Evolutionary conservation across 176 grass and related monocot species (phyloP), one percentile per base, ranked within the genome.

Genomic region (Carex littledalei): DNA sequence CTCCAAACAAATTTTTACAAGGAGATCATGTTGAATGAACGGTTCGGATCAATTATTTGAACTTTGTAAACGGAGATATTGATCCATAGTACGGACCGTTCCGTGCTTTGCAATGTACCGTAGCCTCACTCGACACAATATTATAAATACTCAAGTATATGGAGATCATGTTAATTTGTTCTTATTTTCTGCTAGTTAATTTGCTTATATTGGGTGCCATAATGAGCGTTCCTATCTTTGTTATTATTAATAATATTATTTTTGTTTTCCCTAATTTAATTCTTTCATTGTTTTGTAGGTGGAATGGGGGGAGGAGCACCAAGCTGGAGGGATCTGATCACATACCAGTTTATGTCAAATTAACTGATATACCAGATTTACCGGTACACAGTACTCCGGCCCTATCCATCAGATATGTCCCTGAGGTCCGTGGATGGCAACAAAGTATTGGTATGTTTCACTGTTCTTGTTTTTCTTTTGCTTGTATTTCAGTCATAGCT

Each of bases 261-360:
- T 24, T 75, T 75, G 43, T 50, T 52, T 53, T 11, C 20, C 41
- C 9, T 63, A 69, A 83, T 9, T 64, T 85, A 88, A 67, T 87
- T 54, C 78, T 49, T 87, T 88, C n/a, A 64, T 58, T 86, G 88
- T 56, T 85, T 69, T 85, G 63, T 90, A 99, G 96, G 88, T 99
- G 93, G 93, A 94, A 95, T 85, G 96, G 96, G 64, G 96, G 93
- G 58, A 95, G 93, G 85, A 99, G 77, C 50, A 94, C 35, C 86
- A 99, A 94, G 86, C 87, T 99, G 85, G 96, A 99, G 89, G 96
- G 96, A 83, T 99, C 96, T 5, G 96, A 99, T 92, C 96, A 99
- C 93, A 85, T 95, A 84, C 96, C 96, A 83, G 91, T 99, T 87
- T 95, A 88, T 92, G 84, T 94, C 54, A 63, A 89, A 67, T 86